Base-by-base conservation (phyloP, 2,329 filamentous ascomycete genomes). In the Penicillium verrucosum region DNA sequence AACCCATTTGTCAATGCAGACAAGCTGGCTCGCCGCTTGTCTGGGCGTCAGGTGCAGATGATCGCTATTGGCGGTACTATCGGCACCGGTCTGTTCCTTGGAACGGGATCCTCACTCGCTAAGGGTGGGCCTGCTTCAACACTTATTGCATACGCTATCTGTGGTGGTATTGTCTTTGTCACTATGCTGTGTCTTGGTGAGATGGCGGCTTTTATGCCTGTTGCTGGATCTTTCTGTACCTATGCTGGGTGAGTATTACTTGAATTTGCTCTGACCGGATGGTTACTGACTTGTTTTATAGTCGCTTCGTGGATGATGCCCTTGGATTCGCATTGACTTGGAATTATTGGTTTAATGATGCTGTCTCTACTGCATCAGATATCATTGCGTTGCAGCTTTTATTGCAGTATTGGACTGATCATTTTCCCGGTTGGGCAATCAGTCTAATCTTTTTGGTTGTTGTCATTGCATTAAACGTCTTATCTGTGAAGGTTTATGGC, bases 1-100 rank as follows among this genome's bases (percentile, higher is more conserved):
- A 66, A 44, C 9, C 60, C 54, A 25, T 53, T 66, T 44, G 60
- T 74, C 42, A 68, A 70, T 25, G 74, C 76, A 2, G 81, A 84
- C 63, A 75, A 73, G 51, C 75, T 87, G 11, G 77, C 77, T 21
- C 81, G 85, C 5, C 79, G 81, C 41, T 76, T 87, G 12, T 83
- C 82, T 2, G 75, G 82, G 16, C 80, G 85, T n/a, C 85, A 87
- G 68, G 82, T 87, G 11, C 84, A 87, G 72, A 87, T 88, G 84
- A 85, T 88, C 59, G 85, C 85, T 42, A 77, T 78, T 54, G 75
- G 73, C 6, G 75, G 75, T 23, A 77, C 75, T 7, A 78, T 78
- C 44, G 73, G 70, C 14, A 86, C 84, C 0, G 85, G 85, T 3
- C 71, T 87, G 4, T 87, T 87, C 61, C 75, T 88, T 6, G 84